Evolutionary conservation across 1,284 basidiomycete species (phyloP).

Genomic region (Gymnopus androsaceus): DNA sequence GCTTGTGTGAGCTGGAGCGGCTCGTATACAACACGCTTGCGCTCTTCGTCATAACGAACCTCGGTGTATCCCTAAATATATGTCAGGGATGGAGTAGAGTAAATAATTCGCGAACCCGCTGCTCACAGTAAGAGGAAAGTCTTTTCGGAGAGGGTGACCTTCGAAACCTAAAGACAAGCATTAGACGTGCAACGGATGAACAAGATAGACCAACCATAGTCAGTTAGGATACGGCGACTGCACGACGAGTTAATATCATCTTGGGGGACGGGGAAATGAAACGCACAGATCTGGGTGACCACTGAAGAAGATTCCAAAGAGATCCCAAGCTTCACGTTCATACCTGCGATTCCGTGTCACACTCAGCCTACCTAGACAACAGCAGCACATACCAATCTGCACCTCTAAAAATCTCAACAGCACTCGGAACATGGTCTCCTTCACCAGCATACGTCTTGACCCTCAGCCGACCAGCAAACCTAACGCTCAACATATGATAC

Average conservation of each 20-base stretch:
- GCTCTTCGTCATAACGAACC: conserved; percentile 97
- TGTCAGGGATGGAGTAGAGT: not conserved
- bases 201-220: conserved; percentile 75
- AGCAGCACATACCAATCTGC: conserved; percentile 82
- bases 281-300: conserved; percentile 94
- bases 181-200: not conserved
- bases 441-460: conserved; percentile 99
- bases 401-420: conserved; percentile 78
- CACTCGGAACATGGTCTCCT: conserved; percentile 91
- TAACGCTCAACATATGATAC: conserved; percentile 90
- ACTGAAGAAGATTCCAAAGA: conserved; percentile 96
- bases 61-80: conserved; percentile 86
- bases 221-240: conserved; percentile 94
- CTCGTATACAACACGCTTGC: conserved; percentile 98
- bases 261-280: not conserved
- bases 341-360: conserved; percentile 46
- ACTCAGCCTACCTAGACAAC: conserved; percentile 15
- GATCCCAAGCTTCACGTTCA: conserved; percentile 97
- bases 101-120: not conserved
- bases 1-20: conserved; percentile 97
- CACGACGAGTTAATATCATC: conserved; percentile 14
- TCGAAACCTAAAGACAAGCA: conserved; percentile 76
- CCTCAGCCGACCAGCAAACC: conserved; percentile 78
- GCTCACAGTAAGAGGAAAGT: conserved; percentile 92
- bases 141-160: conserved; percentile 96